A percentile compares a stretch with the other conserved stretches of the same genome.
phyloP scores from a whole-genome alignment of 2,329 filamentous ascomycete genomes.

The Cordyceps tenuipes region DNA sequence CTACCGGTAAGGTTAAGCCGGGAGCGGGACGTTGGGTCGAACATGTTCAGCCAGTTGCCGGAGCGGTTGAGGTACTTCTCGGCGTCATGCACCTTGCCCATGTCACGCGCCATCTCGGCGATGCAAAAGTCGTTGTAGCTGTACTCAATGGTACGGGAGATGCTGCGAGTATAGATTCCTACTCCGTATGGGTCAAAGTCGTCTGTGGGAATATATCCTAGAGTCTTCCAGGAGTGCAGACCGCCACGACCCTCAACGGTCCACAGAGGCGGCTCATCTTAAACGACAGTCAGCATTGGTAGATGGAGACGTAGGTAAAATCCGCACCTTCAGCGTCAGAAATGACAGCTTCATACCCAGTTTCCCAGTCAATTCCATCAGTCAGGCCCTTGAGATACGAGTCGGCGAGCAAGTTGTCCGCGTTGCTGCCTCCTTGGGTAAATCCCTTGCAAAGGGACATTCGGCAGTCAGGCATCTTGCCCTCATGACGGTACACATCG shows the following conservation, averaged over 20 bases:
- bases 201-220: constrained; percentile 64
- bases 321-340: constrained; percentile 58
- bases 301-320: constrained; percentile 28
- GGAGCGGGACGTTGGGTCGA: constrained; percentile 30
- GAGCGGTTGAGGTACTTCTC: constrained; percentile 54
- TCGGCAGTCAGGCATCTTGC: constrained; percentile 65
- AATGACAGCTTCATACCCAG: constrained; percentile 63
- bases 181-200: constrained; percentile 56
- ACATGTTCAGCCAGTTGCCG: constrained; percentile 63
- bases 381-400: constrained; percentile 63
- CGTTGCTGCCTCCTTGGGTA: constrained; percentile 70
- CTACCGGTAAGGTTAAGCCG: constrained; percentile 31
- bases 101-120: constrained; percentile 48
- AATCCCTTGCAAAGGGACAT: constrained; percentile 71
- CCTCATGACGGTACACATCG: constrained; percentile 62
- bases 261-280: constrained; percentile 51
- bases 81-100: constrained; percentile 45
- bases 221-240: constrained; percentile 59
- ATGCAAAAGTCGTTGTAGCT: constrained; percentile 73
- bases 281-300: background rate
- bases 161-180: constrained; percentile 58
- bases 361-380: constrained; percentile 57
- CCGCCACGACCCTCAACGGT: constrained; percentile 63
- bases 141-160: constrained; percentile 71
- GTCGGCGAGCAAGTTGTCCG: constrained; percentile 63